Conservation (phyloP, 2,329 filamentous ascomycete genomes). For the Pezicula neosporulosa region DNA sequence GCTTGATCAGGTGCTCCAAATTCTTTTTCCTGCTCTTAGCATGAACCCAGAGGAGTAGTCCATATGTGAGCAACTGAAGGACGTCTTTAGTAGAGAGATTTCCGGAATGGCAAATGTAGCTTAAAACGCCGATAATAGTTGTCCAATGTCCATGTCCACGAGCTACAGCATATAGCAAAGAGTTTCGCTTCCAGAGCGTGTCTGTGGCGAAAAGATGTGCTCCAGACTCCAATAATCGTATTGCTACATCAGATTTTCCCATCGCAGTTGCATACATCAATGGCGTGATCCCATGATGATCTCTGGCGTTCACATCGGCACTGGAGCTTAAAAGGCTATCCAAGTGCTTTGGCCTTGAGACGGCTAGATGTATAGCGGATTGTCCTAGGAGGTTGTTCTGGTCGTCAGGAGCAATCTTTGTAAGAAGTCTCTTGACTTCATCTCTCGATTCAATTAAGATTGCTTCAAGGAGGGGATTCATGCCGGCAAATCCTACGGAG, state of each 20-base stretch:
- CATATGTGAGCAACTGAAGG: neutral
- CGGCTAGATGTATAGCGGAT: constrained; percentile 5
- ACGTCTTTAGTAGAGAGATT: neutral
- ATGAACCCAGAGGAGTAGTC: neutral
- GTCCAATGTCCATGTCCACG: neutral
- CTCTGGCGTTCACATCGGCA: constrained; percentile 2
- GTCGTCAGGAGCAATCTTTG: neutral
- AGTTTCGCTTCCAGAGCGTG: neutral
- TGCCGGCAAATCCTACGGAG: constrained; percentile 2
- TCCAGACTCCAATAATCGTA: neutral
- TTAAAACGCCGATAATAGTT: neutral
- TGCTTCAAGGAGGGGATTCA: constrained; percentile 2
- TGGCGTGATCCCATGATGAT: constrained; percentile 4
- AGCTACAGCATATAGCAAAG: neutral
- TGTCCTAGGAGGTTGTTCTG: constrained; percentile 2
- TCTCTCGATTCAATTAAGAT: neutral
- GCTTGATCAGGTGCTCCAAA: neutral
- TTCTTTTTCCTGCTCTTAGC: neutral
- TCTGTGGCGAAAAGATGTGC: neutral
- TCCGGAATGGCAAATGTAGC: neutral
- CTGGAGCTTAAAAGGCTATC: neutral
- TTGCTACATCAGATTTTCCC: neutral
- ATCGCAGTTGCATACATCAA: constrained; percentile 4
- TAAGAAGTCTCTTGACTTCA: neutral
- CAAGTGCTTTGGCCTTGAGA: constrained; percentile 3